Percentiles rank a stretch among this genome's conserved stretches.
Evolutionary conservation across 352 stramenopile species (phyloP).

Genomic region (Globisporangium solare): DNA sequence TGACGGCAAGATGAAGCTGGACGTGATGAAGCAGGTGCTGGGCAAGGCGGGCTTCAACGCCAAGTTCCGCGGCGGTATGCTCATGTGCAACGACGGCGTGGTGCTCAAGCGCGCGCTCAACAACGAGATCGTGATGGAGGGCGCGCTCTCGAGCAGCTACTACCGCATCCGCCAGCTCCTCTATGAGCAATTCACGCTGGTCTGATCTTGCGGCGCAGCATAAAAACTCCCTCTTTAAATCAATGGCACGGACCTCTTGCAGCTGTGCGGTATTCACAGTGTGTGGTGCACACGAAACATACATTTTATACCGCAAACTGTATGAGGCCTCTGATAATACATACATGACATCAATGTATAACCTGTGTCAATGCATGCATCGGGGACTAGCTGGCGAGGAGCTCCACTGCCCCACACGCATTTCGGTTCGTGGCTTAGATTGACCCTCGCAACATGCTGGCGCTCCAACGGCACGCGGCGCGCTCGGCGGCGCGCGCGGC

Average conservation of each 20-base stretch:
- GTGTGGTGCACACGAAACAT: background rate
- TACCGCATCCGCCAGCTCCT: conserved; percentile 83
- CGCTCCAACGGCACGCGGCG: conserved; percentile 37
- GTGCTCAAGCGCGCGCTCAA: conserved; percentile 83
- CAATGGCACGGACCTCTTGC: background rate
- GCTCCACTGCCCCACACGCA: conserved; percentile 1
- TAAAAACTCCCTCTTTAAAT: background rate
- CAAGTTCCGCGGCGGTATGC: conserved; percentile 87
- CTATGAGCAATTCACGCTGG: conserved; percentile 87
- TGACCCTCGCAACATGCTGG: conserved; percentile 32
- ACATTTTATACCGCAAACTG: background rate
- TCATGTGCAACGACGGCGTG: conserved; percentile 86
- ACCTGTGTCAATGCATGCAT: background rate
- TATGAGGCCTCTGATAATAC: background rate
- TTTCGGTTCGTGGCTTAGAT: conserved; percentile 19
- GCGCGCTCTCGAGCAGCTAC: conserved; percentile 79
- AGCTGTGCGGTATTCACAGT: background rate
- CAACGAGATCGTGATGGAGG: conserved; percentile 87
- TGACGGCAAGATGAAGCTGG: conserved; percentile 87
- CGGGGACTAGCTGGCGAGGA: background rate
- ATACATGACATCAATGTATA: background rate
- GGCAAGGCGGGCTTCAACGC: conserved; percentile 84
- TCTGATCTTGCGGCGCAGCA: conserved; percentile 24
- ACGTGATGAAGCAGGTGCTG: conserved; percentile 87
- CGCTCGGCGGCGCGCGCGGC: conserved; percentile 21